These are phyloP conservation scores for Curvularia sp. DNA, from an alignment of 2,329 filamentous ascomycete genomes.

Conservation along the genomic window DNA sequence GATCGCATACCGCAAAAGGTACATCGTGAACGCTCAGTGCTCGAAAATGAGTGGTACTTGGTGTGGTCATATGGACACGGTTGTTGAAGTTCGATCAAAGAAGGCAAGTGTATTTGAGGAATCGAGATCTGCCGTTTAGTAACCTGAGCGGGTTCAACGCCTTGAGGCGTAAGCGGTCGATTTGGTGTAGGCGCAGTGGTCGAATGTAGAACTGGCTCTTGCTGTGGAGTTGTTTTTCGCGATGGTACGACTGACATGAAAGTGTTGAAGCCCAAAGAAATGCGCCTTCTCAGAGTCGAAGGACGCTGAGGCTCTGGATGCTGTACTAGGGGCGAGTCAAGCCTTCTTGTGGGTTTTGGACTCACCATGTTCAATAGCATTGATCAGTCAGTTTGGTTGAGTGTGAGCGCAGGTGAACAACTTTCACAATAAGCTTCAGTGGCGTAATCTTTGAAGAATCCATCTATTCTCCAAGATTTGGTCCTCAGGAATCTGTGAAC, in stretches of 20 bases:
- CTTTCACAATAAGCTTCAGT: background rate
- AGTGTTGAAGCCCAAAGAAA: constrained; percentile 25
- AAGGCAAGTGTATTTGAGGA: constrained; percentile 17
- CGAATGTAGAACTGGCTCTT: background rate
- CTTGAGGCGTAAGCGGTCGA: background rate
- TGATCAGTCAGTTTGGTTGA: background rate
- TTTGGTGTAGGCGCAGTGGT: constrained; percentile 1
- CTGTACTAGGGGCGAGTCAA: background rate
- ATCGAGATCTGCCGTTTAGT: background rate
- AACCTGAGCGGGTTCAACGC: no score
- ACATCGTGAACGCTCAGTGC: constrained; percentile 25
- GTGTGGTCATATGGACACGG: constrained; percentile 30
- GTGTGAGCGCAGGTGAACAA: background rate
- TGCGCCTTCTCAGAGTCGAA: constrained; percentile 22
- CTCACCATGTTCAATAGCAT: constrained; percentile 5
- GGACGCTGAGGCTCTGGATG: constrained; percentile 16
- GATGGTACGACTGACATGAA: constrained; percentile 15
- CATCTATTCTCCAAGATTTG: background rate
- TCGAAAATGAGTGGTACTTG: constrained; percentile 28
- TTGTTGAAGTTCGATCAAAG: constrained; percentile 10
- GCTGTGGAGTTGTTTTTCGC: constrained; percentile 9
- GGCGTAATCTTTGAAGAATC: background rate
- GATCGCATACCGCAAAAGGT: constrained; percentile 27
- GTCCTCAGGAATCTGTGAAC: background rate
- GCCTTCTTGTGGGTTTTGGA: background rate